Evolutionary conservation across 2,329 filamentous ascomycete species (phyloP), one percentile per base, ranked within the genome.

Genomic region (Juglanconis juglandina): DNA sequence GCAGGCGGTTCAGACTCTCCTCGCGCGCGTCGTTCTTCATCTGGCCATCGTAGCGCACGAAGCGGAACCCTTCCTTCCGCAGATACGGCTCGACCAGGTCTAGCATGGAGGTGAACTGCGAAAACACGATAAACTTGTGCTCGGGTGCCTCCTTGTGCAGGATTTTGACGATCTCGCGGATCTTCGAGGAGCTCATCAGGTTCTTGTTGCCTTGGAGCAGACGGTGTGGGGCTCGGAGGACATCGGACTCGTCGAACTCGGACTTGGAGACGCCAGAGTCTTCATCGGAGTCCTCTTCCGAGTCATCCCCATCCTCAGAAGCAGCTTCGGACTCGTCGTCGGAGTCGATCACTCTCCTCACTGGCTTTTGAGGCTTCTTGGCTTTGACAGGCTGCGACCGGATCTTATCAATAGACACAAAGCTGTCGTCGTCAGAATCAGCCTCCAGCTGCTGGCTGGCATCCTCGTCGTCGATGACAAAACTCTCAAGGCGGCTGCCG

Each of bases 111-210:
- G 95, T 99, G 76, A 99, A 99, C 69, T 98, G 92, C 1, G 92
- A 96, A 76, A 99, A 99, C 65, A 99, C 92, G 69, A 99, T 99
- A 71, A 96, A 96, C 72, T 99, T 99, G 81, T 96, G 91, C 62
- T 92, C 81, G 1, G 82, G 78, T 0, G 87, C 87, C 73, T 99
- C 95, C 49, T 85, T 85, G 65, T 87, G 84, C 8, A 99, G 84
- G 55, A 99, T 90, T 63, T 86, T 81, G 69, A 96, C 84, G 24
- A 98, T 82, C 67, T 95, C 87, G 49, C 89, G 87, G 69, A 99
- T 96, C 78, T 99, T 99, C 68, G 95, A 94, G 0, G 95, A 99
- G 2, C 87, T 83, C 33, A 85, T 78, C 39, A 89, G 79, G 34
- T 79, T 77, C 6, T 53, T 4, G 41, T 49, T 52, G 33, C 53